Base-by-base conservation (phyloP, 2,329 filamentous ascomycete genomes). In the Xylariaceae sp. region DNA sequence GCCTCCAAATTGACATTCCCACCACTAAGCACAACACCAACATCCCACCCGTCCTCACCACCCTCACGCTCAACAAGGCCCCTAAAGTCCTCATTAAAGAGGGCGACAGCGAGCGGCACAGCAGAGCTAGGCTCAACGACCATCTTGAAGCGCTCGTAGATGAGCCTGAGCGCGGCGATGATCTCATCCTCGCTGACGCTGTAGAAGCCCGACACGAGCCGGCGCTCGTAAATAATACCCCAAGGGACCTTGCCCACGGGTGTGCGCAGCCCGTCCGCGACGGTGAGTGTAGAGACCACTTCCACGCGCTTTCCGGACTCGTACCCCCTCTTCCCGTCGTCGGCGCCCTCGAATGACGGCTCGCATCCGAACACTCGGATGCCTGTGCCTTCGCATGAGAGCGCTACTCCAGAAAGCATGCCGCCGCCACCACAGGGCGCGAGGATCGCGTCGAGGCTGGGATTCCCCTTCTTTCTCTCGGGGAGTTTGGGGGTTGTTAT, bases 371-470 rank as follows among this genome's bases (percentile, higher is more conserved):
- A 98, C 1, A 97, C 92, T 1, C 76, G 76, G 48, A 90, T 90
- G 0, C 86, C 83, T 0, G 90, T 93, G 19, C 85, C 86, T 41
- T 88, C 81, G 66, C 88, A 86, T 61, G 87, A 89, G 3, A 94
- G 87, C 8, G 93, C 92, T 6, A 92, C 87, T 40, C 94, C 94
- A 0, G 87, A 87, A 23, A 96, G 85, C 81, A 98, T 87, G 2
- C 95, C 94, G 6, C 94, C 95, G 21, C 95, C 94, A 21, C 93
- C 92, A 68, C 92, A 88, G 0, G 93, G 93, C 0, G 91, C 85
- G 23, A 98, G 87, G 44, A 97, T 86, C 9, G 86, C 89, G 71
- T 92, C 81, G 0, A 92, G 76, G 0, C 75, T 73, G 44, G 71
- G 73, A 4, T 52, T 63, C 6, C 11, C 3, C 6, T 43, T 48